Evolutionary conservation across 768 basidiomycete genomes (phyloP), one percentile per base, ranked within the genome.

Genomic region (Basidioascus undulatus): DNA sequence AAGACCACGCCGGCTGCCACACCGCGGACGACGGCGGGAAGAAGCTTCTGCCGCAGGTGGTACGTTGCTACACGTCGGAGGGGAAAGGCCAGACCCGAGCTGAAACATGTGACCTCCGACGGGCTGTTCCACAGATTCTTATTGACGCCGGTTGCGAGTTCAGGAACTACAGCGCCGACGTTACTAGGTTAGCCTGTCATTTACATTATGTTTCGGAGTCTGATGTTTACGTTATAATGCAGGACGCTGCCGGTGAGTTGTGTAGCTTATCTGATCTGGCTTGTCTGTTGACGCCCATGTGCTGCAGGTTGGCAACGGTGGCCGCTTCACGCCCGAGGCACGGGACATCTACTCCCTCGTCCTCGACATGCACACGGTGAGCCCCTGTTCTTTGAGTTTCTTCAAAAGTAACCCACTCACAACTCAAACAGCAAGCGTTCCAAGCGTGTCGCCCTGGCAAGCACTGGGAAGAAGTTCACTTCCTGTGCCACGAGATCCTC

Each of bases 71-170:
- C n/a, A n/a, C n/a, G n/a, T n/a, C n/a, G n/a, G n/a, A n/a, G n/a
- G n/a, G n/a, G n/a, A n/a, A n/a, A n/a, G n/a, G n/a, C n/a, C n/a
- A n/a, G n/a, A n/a, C n/a, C n/a, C n/a, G n/a, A n/a, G n/a, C n/a
- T n/a, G n/a, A n/a, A n/a, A n/a, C n/a, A n/a, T n/a, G n/a, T n/a
- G n/a, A n/a, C n/a, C n/a, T n/a, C n/a, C n/a, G n/a, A n/a, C n/a
- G n/a, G n/a, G n/a, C n/a, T n/a, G n/a, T n/a, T n/a, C 61, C 62
- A 54, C 76, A 89, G 6, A 64, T 89, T 5, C 68, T 89, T 25
- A 86, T 89, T 46, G 89, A 96, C 50, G 89, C 89, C 1, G 86
- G 87, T 0, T 87, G 86, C 52, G 89, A 96, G 60, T 87, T 72
- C 73, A 54, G 62, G 15, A 66, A 66, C 50, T 74, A 77, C 47